Base-by-base conservation (phyloP, 140 eudicot genomes). In the Flaveria floridana region DNA sequence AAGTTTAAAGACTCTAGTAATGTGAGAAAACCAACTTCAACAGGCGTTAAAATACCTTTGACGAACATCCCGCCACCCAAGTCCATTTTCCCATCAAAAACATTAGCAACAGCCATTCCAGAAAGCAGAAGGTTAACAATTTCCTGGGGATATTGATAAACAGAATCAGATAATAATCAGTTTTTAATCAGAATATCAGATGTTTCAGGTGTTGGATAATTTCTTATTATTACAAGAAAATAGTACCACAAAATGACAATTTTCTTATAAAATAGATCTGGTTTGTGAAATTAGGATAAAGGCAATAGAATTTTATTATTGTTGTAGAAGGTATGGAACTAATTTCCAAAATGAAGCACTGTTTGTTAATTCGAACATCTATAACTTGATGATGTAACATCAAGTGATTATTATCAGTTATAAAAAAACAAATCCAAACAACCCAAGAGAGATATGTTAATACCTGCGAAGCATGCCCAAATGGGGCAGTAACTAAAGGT, bases 41-140 rank as follows among this genome's bases (percentile, higher is more conserved):
- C 99, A 0, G 85, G 63, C 0, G 87, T 82, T 23, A 94, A 79
- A 55, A 94, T 89, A 37, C 99, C 99, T 52, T 85, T 90, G 46
- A 94, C 90, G 71, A 87, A 85, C 95, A 94, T 88, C 78, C 99
- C 97, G 42, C 95, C 99, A n/a, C 99, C 99, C 58, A 94, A 85
- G 75, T 94, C 99, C 81, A 94, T 94, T 64, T 65, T 88, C 39
- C 97, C 99, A 9, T 94, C 99, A 50, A 91, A 94, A 55, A 94
- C 99, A 71, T 94, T 90, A 9, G 99, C 96, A 72, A 85, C 99
- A 0, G 99, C 99, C 84, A 78, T 69, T 23, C 99, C 99, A 13
- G 97, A 90, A 66, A 94, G 99, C 68, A 94, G 78, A 47, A 94
- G 91, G 83, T 94, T 94, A 2, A 94, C 99, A 34, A 94, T 94